Conservation (phyloP, 192 early-diverging fungal genomes). For the Coemansia sp. region DNA sequence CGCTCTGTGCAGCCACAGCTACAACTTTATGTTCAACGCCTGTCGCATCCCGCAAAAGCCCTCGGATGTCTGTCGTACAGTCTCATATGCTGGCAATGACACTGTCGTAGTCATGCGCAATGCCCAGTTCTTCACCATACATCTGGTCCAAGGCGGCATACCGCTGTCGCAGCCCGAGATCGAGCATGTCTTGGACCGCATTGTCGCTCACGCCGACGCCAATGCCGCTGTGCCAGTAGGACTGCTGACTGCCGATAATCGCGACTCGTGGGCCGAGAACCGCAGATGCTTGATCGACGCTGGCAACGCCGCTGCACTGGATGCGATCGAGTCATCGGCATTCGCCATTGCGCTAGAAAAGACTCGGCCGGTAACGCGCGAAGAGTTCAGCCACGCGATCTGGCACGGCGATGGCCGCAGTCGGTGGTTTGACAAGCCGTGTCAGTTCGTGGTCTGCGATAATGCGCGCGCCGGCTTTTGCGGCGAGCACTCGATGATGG, state of each 20-base stretch:
- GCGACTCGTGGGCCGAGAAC: slow-evolving; percentile 89
- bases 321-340: slow-evolving; percentile 90
- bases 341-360: slow-evolving; percentile 93
- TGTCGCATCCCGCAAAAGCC: slow-evolving; percentile 90
- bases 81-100: slow-evolving; percentile 71
- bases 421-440: slow-evolving; percentile 96
- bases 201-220: slow-evolving; percentile 70
- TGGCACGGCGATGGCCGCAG: slow-evolving; percentile 97
- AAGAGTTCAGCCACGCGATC: slow-evolving; percentile 84
- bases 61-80: slow-evolving; percentile 75
- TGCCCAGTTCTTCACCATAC: slow-evolving; percentile 85
- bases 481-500: slow-evolving; percentile 96
- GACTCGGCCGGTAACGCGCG: slow-evolving; percentile 82
- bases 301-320: slow-evolving; percentile 72
- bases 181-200: slow-evolving; percentile 68
- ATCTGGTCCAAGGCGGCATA: slow-evolving; percentile 62
- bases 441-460: slow-evolving; percentile 95
- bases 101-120: slow-evolving; percentile 86
- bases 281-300: slow-evolving; percentile 66
- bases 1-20: slow-evolving; percentile 87
- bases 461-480: slow-evolving; percentile 96
- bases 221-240: slow-evolving; percentile 76
- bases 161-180: slow-evolving; percentile 76
- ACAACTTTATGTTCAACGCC: slow-evolving; percentile 97
- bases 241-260: slow-evolving; percentile 85